phyloP scores from a whole-genome alignment of 768 basidiomycete genomes.

The Podaxis rugospora region DNA sequence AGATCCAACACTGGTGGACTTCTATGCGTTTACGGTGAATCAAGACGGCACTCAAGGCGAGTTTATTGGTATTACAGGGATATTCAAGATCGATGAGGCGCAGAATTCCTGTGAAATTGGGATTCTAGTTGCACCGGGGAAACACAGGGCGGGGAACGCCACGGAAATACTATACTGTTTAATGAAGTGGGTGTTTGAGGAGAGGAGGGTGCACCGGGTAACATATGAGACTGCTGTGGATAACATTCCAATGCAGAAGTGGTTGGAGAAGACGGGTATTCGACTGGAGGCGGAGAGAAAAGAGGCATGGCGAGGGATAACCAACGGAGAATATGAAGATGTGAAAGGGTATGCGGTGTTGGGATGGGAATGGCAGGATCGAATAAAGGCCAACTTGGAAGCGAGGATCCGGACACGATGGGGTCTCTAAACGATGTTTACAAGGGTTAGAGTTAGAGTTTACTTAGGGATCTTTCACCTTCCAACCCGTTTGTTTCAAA shows the following conservation, averaged over 20 bases:
- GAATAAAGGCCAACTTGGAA: slow-evolving; percentile 29
- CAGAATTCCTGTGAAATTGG: slow-evolving; percentile 37
- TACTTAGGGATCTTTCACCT: background rate
- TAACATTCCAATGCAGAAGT: slow-evolving; percentile 40
- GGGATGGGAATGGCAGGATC: slow-evolving; percentile 36
- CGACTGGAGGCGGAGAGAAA: slow-evolving; percentile 33
- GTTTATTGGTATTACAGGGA: slow-evolving; percentile 33
- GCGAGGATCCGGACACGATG: slow-evolving; percentile 17
- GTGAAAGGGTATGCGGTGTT: slow-evolving; percentile 38
- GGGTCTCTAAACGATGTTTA: background rate
- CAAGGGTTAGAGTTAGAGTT: background rate
- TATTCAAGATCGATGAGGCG: slow-evolving; percentile 33
- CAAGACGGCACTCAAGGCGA: slow-evolving; percentile 19
- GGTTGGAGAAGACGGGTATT: slow-evolving; percentile 39
- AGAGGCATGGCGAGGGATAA: slow-evolving; percentile 34
- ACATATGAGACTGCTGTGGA: slow-evolving; percentile 36
- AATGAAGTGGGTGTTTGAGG: slow-evolving; percentile 37
- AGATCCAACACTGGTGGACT: slow-evolving; percentile 29
- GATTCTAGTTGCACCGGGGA: slow-evolving; percentile 32
- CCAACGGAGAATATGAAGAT: slow-evolving; percentile 30
- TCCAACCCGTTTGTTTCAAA: background rate
- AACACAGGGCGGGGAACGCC: slow-evolving; percentile 33
- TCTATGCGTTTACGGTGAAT: slow-evolving; percentile 29
- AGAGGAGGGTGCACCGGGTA: slow-evolving; percentile 34
- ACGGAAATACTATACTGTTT: slow-evolving; percentile 41